Base-by-base conservation (phyloP, 106 monocot genomes). In the Allium sativum region DNA sequence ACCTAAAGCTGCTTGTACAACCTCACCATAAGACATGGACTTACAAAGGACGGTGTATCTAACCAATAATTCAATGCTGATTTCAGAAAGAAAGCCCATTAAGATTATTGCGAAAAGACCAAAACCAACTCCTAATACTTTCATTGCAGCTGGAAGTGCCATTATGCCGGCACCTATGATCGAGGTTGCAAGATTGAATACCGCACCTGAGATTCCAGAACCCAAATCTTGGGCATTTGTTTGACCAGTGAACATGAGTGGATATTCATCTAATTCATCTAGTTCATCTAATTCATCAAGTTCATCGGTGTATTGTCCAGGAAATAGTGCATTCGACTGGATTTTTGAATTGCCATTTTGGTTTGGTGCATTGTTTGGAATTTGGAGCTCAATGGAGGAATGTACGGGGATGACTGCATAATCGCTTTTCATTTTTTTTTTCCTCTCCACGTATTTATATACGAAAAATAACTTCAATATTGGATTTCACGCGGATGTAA, bases 131-230 rank as follows among this genome's bases (percentile, higher is more conserved):
- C 92, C 92, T n/a, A 93, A 84, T 21, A 88, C 92, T 69, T 84
- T 93, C 88, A 84, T 88, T 52, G 88, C 58, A 16, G 92, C 92
- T 3, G 92, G 88, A 3, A 93, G 88, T 10, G 92, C 92, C 92
- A 93, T 93, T 64, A 93, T 93, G 7, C 92, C 92, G 10, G 92
- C 92, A 18, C 92, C 92, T 59, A 93, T 84, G 67, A 93, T 79
- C 19, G 92, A 81, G 6, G 92, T 93, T 15, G 92, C 87, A 21
- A 93, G 88, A 58, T 93, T 93, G 77, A 93, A 93, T 17, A 93
- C 88, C 7, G 92, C 87, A 22, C 84, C 77, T 11, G 84, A 67
- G 44, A 88, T 54, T 14, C 74, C 77, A 7, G 92, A 92, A 9
- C 78, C 81, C 9, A 67, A 11, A 3, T 56, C 13, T 12, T 51